Conservation (phyloP, 192 early-diverging fungal genomes). For the Helicostylum pulchrum region DNA sequence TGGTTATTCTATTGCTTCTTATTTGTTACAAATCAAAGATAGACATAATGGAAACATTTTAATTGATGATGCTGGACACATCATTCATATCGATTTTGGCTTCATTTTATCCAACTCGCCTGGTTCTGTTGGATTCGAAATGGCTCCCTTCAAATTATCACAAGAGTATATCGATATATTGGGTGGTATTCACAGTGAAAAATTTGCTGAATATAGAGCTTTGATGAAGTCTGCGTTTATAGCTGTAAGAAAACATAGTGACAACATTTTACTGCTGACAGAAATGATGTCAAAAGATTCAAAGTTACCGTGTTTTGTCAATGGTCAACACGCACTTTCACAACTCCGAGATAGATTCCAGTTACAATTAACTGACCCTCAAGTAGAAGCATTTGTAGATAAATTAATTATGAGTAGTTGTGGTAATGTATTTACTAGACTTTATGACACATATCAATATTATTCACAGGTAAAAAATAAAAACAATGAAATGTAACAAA, state of each 20-base stretch:
- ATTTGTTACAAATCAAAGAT: conserved; percentile 93
- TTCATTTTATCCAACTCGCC: conserved; percentile 98
- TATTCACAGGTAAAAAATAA: conserved; percentile 66
- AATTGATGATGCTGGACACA: conserved; percentile 75
- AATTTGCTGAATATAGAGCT: conserved; percentile 81
- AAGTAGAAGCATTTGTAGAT: conserved; percentile 84
- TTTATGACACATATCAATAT: conserved; percentile 98
- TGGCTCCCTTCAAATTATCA: conserved; percentile 96
- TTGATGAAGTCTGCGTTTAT: conserved; percentile 82
- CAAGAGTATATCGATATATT: conserved; percentile 96
- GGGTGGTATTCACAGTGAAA: conserved; percentile 80
- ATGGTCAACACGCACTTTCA: conserved; percentile 54
- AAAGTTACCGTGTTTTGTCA: conserved; percentile 63
- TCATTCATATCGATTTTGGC: conserved; percentile 94
- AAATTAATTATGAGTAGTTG: conserved; percentile 80
- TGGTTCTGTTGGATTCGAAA: conserved; percentile 95
- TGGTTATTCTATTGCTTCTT: conserved; percentile 89
- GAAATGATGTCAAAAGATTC: conserved; percentile 92
- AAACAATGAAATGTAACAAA: not conserved
- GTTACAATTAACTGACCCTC: conserved; percentile 77
- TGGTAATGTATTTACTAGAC: conserved; percentile 87
- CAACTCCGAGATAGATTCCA: conserved; percentile 86
- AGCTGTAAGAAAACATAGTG: conserved; percentile 82
- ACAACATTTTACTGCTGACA: conserved; percentile 82
- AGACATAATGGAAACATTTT: conserved; percentile 97